phyloP scores from a whole-genome alignment of 129 eudicot genomes.

The Flaveria linearis region DNA sequence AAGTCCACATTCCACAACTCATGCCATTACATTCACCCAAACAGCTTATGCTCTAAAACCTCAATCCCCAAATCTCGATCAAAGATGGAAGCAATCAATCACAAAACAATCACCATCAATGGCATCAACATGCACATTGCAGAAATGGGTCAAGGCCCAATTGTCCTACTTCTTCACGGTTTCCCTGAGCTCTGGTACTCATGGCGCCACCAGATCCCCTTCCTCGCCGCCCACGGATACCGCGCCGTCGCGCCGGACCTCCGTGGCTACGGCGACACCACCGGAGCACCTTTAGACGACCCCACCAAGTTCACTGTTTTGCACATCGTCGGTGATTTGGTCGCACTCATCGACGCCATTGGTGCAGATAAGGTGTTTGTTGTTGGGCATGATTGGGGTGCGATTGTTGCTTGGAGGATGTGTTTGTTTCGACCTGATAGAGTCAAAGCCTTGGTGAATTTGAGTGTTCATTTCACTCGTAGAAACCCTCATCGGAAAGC shows the following conservation, averaged over 20 bases:
- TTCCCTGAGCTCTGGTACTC: constrained; percentile 66
- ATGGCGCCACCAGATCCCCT: constrained; percentile 58
- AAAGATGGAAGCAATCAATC: constrained; percentile 43
- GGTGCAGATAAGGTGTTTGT: constrained; percentile 59
- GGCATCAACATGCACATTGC: constrained; percentile 49
- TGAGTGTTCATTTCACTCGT: constrained; percentile 47
- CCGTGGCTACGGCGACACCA: constrained; percentile 58
- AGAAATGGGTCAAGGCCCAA: constrained; percentile 46
- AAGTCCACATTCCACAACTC: too few relatives aligned
- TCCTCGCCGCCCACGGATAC: constrained; percentile 50
- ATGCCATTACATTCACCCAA: background rate
- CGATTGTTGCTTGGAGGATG: constrained; percentile 52
- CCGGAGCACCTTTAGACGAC: constrained; percentile 42
- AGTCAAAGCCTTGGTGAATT: constrained; percentile 59
- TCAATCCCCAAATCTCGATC: background rate
- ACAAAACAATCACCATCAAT: constrained; percentile 39
- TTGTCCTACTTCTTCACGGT: constrained; percentile 50
- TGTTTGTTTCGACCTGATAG: constrained; percentile 62
- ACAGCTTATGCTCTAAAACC: background rate
- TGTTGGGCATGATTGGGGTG: constrained; percentile 79
- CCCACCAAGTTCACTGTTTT: constrained; percentile 36
- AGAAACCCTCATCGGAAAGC: constrained; percentile 34
- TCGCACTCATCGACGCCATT: constrained; percentile 42
- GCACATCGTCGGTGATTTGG: constrained; percentile 49
- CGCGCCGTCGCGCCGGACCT: constrained; percentile 60